Conservation (phyloP, 306 rosid species). For the Senna tora region DNA sequence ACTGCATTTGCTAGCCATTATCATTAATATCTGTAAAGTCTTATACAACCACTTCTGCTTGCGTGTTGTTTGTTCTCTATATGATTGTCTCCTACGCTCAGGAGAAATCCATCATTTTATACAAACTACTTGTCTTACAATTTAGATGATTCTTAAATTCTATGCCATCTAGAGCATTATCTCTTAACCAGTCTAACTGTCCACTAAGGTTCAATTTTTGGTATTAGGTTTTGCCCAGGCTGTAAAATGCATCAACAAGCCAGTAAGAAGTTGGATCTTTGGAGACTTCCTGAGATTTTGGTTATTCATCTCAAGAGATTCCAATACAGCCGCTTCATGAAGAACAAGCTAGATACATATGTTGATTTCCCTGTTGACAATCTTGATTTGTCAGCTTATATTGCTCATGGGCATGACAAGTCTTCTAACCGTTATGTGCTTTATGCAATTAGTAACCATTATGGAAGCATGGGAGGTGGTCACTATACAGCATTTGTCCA, state of each 20-base stretch:
- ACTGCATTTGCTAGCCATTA: conserved; percentile 24
- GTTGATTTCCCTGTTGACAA: conserved; percentile 88
- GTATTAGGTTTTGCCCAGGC: conserved; percentile 83
- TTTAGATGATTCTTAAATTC: conserved; percentile 10
- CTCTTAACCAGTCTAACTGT: conserved; percentile 33
- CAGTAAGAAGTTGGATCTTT: conserved; percentile 93
- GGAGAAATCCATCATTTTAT: conserved; percentile 19
- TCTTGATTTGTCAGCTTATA: conserved; percentile 85
- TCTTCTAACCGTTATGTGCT: conserved; percentile 72
- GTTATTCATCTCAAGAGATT: conserved; percentile 98
- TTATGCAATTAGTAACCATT: conserved; percentile 94
- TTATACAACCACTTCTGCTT: conserved; percentile 18
- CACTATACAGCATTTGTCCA: conserved; percentile 98
- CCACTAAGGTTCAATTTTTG: conserved; percentile 38
- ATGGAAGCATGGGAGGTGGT: conserved; percentile 99
- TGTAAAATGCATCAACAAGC: conserved; percentile 93
- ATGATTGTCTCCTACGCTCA: conserved; percentile 3
- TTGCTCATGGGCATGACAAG: conserved; percentile 61
- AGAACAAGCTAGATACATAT: conserved; percentile 95
- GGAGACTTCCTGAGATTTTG: conserved; percentile 98
- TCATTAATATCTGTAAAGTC: conserved; percentile 23
- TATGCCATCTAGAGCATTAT: conserved; percentile 4
- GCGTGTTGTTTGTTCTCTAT: conserved; percentile 24
- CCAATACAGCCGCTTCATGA: conserved; percentile 84
- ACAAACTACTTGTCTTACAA: conserved; percentile 30